phyloP scores from a whole-genome alignment of 768 basidiomycete species.

The Kwoniella pini region DNA sequence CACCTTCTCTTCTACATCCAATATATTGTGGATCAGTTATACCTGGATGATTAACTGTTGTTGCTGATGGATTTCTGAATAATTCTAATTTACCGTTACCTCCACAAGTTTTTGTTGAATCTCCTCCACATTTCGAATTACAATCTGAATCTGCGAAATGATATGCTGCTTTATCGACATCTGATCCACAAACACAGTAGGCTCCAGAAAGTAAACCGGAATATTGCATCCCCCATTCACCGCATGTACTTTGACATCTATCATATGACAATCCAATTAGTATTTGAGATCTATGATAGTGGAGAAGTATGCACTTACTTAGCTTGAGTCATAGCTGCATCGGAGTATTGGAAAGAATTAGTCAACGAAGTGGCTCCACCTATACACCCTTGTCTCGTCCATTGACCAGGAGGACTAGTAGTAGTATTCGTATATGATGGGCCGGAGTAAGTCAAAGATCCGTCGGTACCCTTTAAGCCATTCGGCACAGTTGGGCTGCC shows the following conservation, averaged over 20 bases:
- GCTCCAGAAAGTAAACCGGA: conserved; percentile 12
- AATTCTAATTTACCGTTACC: conserved; percentile 25
- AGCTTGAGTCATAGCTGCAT: conserved; percentile 19
- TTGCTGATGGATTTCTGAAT: conserved; percentile 25
- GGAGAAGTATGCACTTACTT: conserved; percentile 5
- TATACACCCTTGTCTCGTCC: conserved; percentile 17
- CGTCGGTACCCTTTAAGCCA: conserved; percentile 14
- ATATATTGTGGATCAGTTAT: conserved; percentile 20
- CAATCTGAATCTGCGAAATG: conserved; percentile 11
- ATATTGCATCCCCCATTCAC: conserved; percentile 19
- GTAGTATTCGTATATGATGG: not conserved
- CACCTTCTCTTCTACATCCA: conserved; percentile 20
- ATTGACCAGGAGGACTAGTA: conserved; percentile 6
- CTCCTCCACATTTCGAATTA: conserved; percentile 21
- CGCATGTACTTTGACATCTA: conserved; percentile 21
- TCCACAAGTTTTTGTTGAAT: conserved; percentile 32
- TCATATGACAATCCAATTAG: no score
- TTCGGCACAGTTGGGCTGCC: conserved; percentile 2
- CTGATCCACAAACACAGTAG: conserved; percentile 20
- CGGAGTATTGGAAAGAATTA: conserved; percentile 17
- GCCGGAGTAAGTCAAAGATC: conserved; percentile 13
- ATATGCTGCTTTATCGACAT: conserved; percentile 9
- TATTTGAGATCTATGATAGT: not conserved
- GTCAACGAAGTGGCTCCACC: conserved; percentile 8
- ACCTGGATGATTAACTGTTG: conserved; percentile 12